Evolutionary conservation across 1,139 yeast genomes (phyloP).

Genomic region (Candida sp.): DNA sequence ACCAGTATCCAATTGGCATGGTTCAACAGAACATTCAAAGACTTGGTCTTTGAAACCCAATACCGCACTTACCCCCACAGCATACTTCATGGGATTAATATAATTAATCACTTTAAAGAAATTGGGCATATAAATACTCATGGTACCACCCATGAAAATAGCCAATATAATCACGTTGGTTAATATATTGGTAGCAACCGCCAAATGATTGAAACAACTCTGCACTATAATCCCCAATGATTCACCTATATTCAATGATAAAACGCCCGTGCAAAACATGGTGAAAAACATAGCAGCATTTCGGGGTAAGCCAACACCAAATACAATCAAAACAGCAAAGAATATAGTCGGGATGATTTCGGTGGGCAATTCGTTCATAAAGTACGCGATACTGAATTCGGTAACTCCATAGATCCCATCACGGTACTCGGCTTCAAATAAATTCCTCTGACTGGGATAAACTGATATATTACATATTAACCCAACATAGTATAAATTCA

Average conservation of each 20-base stretch:
- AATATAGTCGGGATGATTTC: conserved; percentile 60
- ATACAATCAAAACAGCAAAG: conserved; percentile 59
- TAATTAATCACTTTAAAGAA: conserved; percentile 70
- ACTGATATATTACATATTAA: conserved; percentile 73
- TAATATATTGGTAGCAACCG: conserved; percentile 73
- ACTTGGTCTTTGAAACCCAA: conserved; percentile 30
- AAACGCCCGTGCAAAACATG: conserved; percentile 52
- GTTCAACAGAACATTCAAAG: conserved; percentile 25
- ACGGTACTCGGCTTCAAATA: conserved; percentile 74
- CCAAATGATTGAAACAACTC: conserved; percentile 71
- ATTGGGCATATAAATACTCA: conserved; percentile 72
- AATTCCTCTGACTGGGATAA: conserved; percentile 70
- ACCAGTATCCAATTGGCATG: conserved; percentile 34
- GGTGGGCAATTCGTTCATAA: conserved; percentile 67
- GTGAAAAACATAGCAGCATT: conserved; percentile 66
- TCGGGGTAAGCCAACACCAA: conserved; percentile 74
- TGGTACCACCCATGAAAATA: conserved; percentile 81
- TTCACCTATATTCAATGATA: conserved; percentile 73
- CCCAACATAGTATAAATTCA: conserved; percentile 75
- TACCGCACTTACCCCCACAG: conserved; percentile 49
- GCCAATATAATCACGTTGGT: conserved; percentile 65
- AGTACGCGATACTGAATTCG: conserved; percentile 65
- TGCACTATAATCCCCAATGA: conserved; percentile 78
- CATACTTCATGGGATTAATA: conserved; percentile 71
- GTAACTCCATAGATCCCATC: conserved; percentile 70